These are phyloP conservation scores for Sorghum bicolor DNA, from an alignment of 176 grass and related monocot species.

Conservation along the genomic window DNA sequence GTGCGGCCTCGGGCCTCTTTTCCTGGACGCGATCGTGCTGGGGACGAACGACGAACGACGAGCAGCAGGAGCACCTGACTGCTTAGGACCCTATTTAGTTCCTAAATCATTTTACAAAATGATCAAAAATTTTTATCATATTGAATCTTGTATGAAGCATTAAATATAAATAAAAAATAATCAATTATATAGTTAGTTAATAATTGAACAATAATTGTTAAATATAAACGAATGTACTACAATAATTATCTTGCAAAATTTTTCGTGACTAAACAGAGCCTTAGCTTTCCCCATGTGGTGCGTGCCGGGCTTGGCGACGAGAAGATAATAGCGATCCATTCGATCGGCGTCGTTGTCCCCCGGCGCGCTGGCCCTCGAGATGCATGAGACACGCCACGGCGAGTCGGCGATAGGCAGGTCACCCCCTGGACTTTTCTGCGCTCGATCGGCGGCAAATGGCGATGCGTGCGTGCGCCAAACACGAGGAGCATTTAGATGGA, in stretches of 20 bases:
- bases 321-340: not conserved
- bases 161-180: no score
- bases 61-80: no score
- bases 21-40: not conserved
- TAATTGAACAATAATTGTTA: no score
- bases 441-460: not conserved
- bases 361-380: not conserved
- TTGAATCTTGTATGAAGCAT: no score
- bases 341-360: not conserved
- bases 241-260: no score
- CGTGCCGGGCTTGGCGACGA: constrained; percentile 39
- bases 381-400: not conserved
- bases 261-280: no score
- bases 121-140: no score
- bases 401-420: not conserved
- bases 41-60: not conserved
- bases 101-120: no score
- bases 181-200: no score
- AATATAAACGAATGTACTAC: no score
- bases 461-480: constrained; percentile 17
- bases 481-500: constrained; percentile 17
- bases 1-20: not conserved
- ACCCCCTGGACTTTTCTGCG: not conserved
- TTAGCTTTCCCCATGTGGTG: constrained; percentile 33
- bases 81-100: no score